Percentiles rank a stretch among this genome's conserved stretches.
Conservation (phyloP, 345 rosid species). For the Clarkia xantiana region DNA sequence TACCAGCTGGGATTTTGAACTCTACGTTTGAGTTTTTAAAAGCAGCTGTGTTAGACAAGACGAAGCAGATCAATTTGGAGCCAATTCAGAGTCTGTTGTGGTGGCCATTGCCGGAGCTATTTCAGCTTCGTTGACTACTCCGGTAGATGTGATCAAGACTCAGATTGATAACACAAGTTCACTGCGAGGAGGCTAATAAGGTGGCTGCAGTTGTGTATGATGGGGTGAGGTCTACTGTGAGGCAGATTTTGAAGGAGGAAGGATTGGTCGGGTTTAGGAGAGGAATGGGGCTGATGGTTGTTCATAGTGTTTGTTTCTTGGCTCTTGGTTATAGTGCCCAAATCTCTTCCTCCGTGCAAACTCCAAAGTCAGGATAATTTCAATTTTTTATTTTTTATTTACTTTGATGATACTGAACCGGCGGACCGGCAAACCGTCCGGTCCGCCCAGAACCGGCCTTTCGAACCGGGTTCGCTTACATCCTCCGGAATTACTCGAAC, state of each 20-base stretch:
- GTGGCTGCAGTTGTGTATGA: slow-evolving; percentile 44
- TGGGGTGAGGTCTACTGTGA: slow-evolving; percentile 52
- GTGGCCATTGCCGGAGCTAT: slow-evolving; percentile 90
- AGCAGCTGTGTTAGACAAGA: slow-evolving; percentile 57
- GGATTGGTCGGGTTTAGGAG: slow-evolving; percentile 78
- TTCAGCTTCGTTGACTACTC: slow-evolving; percentile 81
- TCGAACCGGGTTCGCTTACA: too few relatives aligned
- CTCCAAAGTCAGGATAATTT: too few relatives aligned
- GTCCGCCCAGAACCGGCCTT: too few relatives aligned
- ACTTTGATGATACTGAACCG: too few relatives aligned
- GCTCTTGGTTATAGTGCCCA: slow-evolving; percentile 84
- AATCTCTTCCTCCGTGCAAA: too few relatives aligned
- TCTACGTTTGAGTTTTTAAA: slow-evolving; percentile 82
- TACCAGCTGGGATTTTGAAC: slow-evolving; percentile 85
- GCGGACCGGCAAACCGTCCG: too few relatives aligned
- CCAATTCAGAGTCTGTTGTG: slow-evolving; percentile 81
- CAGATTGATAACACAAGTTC: slow-evolving; percentile 86
- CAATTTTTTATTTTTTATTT: too few relatives aligned
- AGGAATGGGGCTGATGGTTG: slow-evolving; percentile 76
- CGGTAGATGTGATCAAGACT: slow-evolving; percentile 84
- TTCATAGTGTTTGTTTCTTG: slow-evolving; percentile 87
- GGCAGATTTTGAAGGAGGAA: slow-evolving; percentile 76
- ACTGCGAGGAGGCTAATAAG: slow-evolving; percentile 26
- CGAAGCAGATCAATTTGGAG: slow-evolving; percentile 45
- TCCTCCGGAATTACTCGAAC: too few relatives aligned